A percentile compares a stretch with the other conserved stretches of the same genome.
Evolutionary conservation across 1,284 basidiomycete genomes (phyloP).

Genomic region (Cystobasidium pallidum): DNA sequence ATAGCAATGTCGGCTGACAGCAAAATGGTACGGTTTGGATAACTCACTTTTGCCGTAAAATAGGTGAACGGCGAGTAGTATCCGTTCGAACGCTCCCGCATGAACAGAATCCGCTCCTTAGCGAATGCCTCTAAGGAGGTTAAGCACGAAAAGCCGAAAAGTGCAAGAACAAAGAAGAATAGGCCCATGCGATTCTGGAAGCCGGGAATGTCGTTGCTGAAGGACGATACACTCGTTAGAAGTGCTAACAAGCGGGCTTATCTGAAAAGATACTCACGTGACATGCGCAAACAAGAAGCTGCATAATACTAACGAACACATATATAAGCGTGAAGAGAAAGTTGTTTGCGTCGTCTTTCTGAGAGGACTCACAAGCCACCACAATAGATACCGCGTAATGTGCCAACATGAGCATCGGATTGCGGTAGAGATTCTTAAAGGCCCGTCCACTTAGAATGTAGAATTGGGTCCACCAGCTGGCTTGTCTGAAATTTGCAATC

Average conservation of each 20-base stretch:
- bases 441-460: slow-evolving; percentile 87
- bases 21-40: not conserved
- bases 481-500: slow-evolving; percentile 70
- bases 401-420: slow-evolving; percentile 84
- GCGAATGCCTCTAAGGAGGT: slow-evolving; percentile 90
- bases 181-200: slow-evolving; percentile 87
- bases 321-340: not conserved
- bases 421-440: slow-evolving; percentile 92
- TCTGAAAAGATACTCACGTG: slow-evolving; percentile 61
- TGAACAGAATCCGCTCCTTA: slow-evolving; percentile 91
- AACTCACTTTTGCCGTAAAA: slow-evolving; percentile 80
- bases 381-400: slow-evolving; percentile 85
- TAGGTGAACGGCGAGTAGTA: slow-evolving; percentile 96
- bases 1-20: too few species aligned
- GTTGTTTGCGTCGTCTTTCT: not conserved
- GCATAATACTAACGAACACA: slow-evolving; percentile 66
- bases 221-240: slow-evolving; percentile 19
- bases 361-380: slow-evolving; percentile 69
- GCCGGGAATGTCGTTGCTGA: slow-evolving; percentile 84
- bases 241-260: slow-evolving; percentile 13
- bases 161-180: slow-evolving; percentile 92
- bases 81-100: slow-evolving; percentile 93
- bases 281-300: slow-evolving; percentile 79
- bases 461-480: slow-evolving; percentile 86
- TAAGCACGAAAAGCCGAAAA: slow-evolving; percentile 94